Evolutionary conservation across 257 asterid genomes (phyloP).

Genomic region (Linaria vulgaris): DNA sequence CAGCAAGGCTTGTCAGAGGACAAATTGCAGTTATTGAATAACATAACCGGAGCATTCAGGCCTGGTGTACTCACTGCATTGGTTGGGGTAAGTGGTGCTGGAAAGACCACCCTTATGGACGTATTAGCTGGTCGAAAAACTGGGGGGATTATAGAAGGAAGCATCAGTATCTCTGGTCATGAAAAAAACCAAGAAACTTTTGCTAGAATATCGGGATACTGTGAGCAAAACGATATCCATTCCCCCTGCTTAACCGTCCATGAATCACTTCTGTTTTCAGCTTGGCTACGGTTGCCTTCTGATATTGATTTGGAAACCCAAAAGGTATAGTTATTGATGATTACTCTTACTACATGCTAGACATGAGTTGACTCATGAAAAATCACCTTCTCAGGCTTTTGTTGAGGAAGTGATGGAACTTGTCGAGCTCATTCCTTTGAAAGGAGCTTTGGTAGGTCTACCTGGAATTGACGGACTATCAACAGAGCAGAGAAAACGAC

Average conservation of each 20-base stretch:
- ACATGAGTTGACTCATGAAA: slow-evolving; percentile 29
- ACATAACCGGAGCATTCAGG: slow-evolving; percentile 85
- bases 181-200: slow-evolving; percentile 90
- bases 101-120: slow-evolving; percentile 97
- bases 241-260: slow-evolving; percentile 89
- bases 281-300: slow-evolving; percentile 78
- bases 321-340: slow-evolving; percentile 47
- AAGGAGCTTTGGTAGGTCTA: slow-evolving; percentile 85
- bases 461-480: slow-evolving; percentile 96
- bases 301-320: slow-evolving; percentile 82
- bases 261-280: slow-evolving; percentile 90
- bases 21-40: slow-evolving; percentile 67
- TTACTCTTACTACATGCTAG: slow-evolving; percentile 16
- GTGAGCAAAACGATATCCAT: slow-evolving; percentile 96
- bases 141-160: slow-evolving; percentile 88
- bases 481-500: slow-evolving; percentile 91
- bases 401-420: slow-evolving; percentile 97
- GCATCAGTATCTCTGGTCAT: slow-evolving; percentile 75
- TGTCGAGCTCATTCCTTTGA: slow-evolving; percentile 81
- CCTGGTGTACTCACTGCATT: slow-evolving; percentile 94
- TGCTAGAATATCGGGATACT: slow-evolving; percentile 95
- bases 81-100: slow-evolving; percentile 97
- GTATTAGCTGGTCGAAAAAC: slow-evolving; percentile 96
- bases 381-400: slow-evolving; percentile 61
- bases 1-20: slow-evolving; percentile 85